A percentile compares a stretch with the other conserved stretches of the same genome.
These are phyloP conservation scores for Brassica nigra DNA, from an alignment of 345 rosid genomes.

Conservation along the genomic window DNA sequence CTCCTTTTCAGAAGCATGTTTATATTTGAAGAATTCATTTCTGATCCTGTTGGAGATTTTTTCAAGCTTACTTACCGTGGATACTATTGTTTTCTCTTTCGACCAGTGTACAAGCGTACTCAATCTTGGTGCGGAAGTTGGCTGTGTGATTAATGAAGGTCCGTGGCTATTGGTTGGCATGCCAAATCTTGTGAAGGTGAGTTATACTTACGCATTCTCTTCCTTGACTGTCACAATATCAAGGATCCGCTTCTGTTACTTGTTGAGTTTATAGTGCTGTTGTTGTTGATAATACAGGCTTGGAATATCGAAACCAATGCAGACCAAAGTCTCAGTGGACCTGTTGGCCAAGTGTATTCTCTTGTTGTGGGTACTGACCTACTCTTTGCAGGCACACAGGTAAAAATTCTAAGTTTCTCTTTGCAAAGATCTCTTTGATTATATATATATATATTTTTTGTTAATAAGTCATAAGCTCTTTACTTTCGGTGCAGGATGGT, in stretches of 20 bases:
- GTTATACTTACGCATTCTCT: neutral
- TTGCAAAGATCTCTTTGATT: neutral
- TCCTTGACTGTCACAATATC: neutral
- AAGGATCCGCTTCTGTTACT: neutral
- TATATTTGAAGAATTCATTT: neutral
- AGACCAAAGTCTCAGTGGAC: constrained; percentile 86
- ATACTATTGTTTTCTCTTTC: constrained; percentile 3
- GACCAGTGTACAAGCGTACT: constrained; percentile 64
- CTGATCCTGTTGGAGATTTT: constrained; percentile 9
- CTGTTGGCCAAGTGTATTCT: constrained; percentile 91
- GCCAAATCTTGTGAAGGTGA: constrained; percentile 86
- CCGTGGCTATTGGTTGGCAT: constrained; percentile 94
- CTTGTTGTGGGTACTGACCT: constrained; percentile 81
- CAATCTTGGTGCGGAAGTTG: constrained; percentile 84
- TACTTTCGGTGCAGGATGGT: constrained; percentile 61
- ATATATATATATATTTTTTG: neutral
- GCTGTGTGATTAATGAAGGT: constrained; percentile 92
- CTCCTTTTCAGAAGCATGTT: neutral
- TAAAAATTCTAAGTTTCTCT: constrained; percentile 21
- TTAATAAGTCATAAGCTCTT: neutral
- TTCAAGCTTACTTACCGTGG: constrained; percentile 11
- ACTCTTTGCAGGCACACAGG: constrained; percentile 94
- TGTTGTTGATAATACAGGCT: constrained; percentile 24
- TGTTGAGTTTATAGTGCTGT: neutral
- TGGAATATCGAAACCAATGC: constrained; percentile 76